Base-by-base conservation (phyloP, 73 alveolate genomes). In the Effrenium voratum region DNA sequence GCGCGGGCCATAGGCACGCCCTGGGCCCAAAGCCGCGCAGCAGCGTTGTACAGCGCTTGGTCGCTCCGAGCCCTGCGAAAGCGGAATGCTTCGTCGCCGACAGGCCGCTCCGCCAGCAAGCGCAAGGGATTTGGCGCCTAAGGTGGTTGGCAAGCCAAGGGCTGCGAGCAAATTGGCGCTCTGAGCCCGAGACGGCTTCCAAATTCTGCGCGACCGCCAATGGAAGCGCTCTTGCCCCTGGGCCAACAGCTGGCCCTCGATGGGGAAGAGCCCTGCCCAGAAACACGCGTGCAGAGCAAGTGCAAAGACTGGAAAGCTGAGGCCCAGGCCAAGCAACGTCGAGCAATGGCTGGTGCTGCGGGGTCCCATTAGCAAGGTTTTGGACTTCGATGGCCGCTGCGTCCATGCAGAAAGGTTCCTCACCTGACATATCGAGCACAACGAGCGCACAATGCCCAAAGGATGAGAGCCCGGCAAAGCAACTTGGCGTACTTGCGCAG, bases 181-280 rank as follows among this genome's bases (percentile, higher is more conserved):
- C 86, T 75, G n/a, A 38, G 86, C 40, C 22, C 86, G 22, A 28
- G 34, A 41, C 86, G 3, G 86, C 86, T 75, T 75, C 86, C 59
- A 75, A 41, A 22, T 75, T 38, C 24, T 38, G 86, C 24, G 59
- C 86, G 8, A 41, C 59, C 36, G 45, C 36, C 30, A 34, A 57
- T 24, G 36, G 34, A 41, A 52, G 59, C 38, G 59, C 86, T 41
- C 43, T 52, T 1, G 43, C n/a, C n/a, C 86, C 86, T 41, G 38
- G 86, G 19, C 86, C 86, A 22, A 75, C 86, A 38, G 86, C 40
- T 16, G 86, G 86, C 5, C 86, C 86, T 19, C 59, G 86, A 6
- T 40, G 86, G 19, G 86, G 86, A 10, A 75, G 26, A 40, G 86
- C 86, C 86, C 86, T 75, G 46, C n/a, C 24, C 13, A 3, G 40